Evolutionary conservation across 139 green algal species (phyloP), one percentile per base, ranked within the genome.

Genomic region (Choricystis sp.): DNA sequence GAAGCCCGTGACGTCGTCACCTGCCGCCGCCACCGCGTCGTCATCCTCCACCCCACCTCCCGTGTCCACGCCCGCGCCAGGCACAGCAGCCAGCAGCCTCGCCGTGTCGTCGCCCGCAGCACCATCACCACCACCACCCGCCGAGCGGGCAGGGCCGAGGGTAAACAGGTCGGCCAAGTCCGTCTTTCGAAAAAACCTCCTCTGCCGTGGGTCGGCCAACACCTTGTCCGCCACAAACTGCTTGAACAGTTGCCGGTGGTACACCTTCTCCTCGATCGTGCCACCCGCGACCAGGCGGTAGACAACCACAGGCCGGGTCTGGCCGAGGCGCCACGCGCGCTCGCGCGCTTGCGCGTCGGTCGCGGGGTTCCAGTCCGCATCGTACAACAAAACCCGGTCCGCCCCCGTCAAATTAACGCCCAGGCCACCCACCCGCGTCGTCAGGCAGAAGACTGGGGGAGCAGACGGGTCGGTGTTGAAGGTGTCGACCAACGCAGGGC

Each of bases 261-360:
- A 95, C 2, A 96, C 77, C 74, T 96, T 97, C 76, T 98, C 92
- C 78, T 99, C 93, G 28, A 99, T 96, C 30, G 93, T 96, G 48
- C 93, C 93, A 22, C 72, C 78, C 29, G 86, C 96, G 73, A 99
- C 91, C 20, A 95, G 73, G 27, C 93, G 80, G 78, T 96, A 98
- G 23, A 99, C 77, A 24, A 81, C 91, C 55, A 98, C 92, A 29
- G 91, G 77, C 2, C 81, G 78, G 58, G 66, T 79, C 84, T 99
- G 93, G 0, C 93, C 93, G 29, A 99, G 94, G 60, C 93, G 81
- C 91, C 91, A 99, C 24, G 93, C 88, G 4, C 93, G 77, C 81
- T 99, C 93, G 23, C 89, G 73, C 9, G 92, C 93, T 70, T 94
- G 86, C 30, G 85, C 76, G 69, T 95, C 89, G 19, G 86, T 95